Percentiles rank a stretch among this genome's conserved stretches.
These are phyloP conservation scores for Hericium alpestre DNA, from an alignment of 768 basidiomycete species.

Conservation along the genomic window DNA sequence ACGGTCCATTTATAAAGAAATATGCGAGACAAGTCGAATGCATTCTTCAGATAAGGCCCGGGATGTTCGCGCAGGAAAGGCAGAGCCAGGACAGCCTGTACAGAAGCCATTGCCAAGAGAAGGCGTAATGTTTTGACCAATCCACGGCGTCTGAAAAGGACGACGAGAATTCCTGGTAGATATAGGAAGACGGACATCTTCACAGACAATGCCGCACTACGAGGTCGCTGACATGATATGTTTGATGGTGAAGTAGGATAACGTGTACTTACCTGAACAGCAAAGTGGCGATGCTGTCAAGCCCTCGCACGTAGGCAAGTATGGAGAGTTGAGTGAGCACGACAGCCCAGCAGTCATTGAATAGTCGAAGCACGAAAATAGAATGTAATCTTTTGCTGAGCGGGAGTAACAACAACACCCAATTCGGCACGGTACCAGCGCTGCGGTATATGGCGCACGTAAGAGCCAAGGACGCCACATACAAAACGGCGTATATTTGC, in stretches of 20 bases:
- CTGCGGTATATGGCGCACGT: slow-evolving; percentile 60
- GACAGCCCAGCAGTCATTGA: slow-evolving; percentile 90
- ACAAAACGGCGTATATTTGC: slow-evolving; percentile 67
- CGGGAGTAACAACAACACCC: slow-evolving; percentile 59
- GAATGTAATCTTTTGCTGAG: slow-evolving; percentile 93
- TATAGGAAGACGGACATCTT: slow-evolving; percentile 94
- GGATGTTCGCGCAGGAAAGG: slow-evolving; percentile 60
- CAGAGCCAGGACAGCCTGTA: slow-evolving; percentile 53
- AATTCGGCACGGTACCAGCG: slow-evolving; percentile 57
- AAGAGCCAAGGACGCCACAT: slow-evolving; percentile 53
- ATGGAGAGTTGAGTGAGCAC: slow-evolving; percentile 58
- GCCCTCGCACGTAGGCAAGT: slow-evolving; percentile 46
- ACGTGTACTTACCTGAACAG: slow-evolving; percentile 56
- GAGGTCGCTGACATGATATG: not conserved
- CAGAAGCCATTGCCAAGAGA: slow-evolving; percentile 30
- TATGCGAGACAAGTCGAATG: slow-evolving; percentile 80
- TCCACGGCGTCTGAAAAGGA: slow-evolving; percentile 69
- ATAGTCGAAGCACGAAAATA: slow-evolving; percentile 81
- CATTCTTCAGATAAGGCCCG: slow-evolving; percentile 55
- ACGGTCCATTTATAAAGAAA: slow-evolving; percentile 98
- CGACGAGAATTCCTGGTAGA: slow-evolving; percentile 76
- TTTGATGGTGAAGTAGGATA: not conserved
- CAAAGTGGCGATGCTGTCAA: slow-evolving; percentile 52
- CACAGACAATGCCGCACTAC: slow-evolving; percentile 72
- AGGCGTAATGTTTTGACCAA: slow-evolving; percentile 41